phyloP scores from a whole-genome alignment of 208 protist genomes.

The Endotrypanum monterogeii region DNA sequence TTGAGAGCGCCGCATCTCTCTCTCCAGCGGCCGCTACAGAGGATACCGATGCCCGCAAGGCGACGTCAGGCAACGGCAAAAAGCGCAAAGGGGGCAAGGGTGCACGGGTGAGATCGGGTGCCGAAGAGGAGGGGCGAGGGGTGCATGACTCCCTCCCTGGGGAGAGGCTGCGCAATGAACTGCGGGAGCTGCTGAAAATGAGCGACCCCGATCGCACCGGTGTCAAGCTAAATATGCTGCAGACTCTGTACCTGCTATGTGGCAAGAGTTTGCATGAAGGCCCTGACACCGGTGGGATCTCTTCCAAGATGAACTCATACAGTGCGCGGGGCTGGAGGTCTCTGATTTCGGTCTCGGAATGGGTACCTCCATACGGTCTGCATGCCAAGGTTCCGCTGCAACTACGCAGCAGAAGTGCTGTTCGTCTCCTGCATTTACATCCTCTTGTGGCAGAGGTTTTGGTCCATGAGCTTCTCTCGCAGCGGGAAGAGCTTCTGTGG shows the following conservation, averaged over 20 bases:
- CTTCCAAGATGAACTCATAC: not conserved
- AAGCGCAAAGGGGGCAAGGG: not conserved
- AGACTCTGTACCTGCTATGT: slow-evolving; percentile 22
- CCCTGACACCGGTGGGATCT: not conserved
- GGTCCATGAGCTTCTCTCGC: slow-evolving; percentile 61
- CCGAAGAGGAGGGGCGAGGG: slow-evolving; percentile 13
- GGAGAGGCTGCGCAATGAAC: slow-evolving; percentile 28
- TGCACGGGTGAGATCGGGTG: not conserved
- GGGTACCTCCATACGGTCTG: slow-evolving; percentile 44
- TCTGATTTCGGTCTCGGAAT: slow-evolving; percentile 20
- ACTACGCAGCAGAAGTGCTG: slow-evolving; percentile 35
- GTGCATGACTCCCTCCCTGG: slow-evolving; percentile 18
- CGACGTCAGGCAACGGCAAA: no score
- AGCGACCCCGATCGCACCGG: slow-evolving; percentile 28
- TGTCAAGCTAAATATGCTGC: slow-evolving; percentile 35
- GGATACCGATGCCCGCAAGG: not conserved
- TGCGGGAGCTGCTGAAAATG: slow-evolving; percentile 39
- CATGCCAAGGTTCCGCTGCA: slow-evolving; percentile 48
- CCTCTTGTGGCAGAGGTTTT: slow-evolving; percentile 71
- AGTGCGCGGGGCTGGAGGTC: slow-evolving; percentile 8
- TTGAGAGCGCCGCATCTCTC: not conserved
- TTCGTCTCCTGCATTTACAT: slow-evolving; percentile 45
- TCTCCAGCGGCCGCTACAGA: not conserved
- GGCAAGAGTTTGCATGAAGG: not conserved
- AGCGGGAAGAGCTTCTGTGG: slow-evolving; percentile 43